Conservation (phyloP, 2,329 filamentous ascomycete genomes). For the Aspergillus ochraceus region DNA sequence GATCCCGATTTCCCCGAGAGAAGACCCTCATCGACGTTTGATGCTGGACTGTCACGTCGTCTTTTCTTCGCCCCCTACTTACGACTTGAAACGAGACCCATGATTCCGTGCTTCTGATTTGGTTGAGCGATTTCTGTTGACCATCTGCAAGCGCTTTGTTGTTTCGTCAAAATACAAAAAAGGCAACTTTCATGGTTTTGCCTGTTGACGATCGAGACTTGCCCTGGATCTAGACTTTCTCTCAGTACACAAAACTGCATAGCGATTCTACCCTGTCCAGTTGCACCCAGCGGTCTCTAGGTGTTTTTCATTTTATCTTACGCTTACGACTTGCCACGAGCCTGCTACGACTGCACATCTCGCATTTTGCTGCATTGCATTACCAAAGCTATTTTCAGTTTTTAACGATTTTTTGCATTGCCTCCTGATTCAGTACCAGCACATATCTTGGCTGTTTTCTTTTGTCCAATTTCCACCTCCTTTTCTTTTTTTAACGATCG, state of each 20-base stretch:
- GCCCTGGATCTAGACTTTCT: conserved; percentile 25
- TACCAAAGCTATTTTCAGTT: conserved; percentile 15
- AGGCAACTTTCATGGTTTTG: conserved; percentile 9
- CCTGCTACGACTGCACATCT: conserved; percentile 29
- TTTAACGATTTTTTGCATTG: conserved; percentile 11
- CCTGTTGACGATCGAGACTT: conserved; percentile 13
- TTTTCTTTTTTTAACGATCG: not conserved
- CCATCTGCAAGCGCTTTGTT: conserved; percentile 20
- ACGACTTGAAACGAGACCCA: conserved; percentile 48
- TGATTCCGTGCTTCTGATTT: conserved; percentile 33
- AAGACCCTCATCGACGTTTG: conserved; percentile 13
- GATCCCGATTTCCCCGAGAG: not conserved
- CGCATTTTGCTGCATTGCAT: conserved; percentile 26
- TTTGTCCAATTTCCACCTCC: not conserved
- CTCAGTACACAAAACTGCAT: conserved; percentile 16
- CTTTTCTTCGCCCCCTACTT: conserved; percentile 30
- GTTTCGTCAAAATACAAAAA: conserved; percentile 1
- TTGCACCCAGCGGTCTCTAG: conserved; percentile 21
- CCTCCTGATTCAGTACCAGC: conserved; percentile 1
- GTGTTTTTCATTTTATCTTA: conserved; percentile 31
- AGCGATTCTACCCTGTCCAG: conserved; percentile 19
- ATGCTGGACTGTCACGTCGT: conserved; percentile 25
- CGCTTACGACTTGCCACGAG: conserved; percentile 36
- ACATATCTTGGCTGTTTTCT: conserved; percentile 5
- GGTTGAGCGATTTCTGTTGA: conserved; percentile 26